These are phyloP conservation scores for Ophiosphaerella narmari DNA, from an alignment of 2,329 filamentous ascomycete species.

Conservation along the genomic window DNA sequence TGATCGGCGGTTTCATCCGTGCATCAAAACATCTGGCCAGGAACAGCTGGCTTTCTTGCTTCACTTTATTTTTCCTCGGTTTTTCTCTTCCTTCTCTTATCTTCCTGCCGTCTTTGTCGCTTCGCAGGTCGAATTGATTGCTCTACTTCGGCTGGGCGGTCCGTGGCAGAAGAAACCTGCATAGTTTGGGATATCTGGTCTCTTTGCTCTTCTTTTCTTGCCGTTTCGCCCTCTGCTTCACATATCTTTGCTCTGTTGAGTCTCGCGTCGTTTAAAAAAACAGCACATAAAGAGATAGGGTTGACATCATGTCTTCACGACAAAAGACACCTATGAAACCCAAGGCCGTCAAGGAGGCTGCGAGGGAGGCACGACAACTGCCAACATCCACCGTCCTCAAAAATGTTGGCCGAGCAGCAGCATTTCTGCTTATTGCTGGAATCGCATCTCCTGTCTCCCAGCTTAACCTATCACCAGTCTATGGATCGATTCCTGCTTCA, in stretches of 20 bases:
- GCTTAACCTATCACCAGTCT: conserved; percentile 81
- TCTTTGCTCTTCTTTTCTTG: neutral
- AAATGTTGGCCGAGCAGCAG: conserved; percentile 40
- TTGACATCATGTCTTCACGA: conserved; percentile 35
- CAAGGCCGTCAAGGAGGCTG: conserved; percentile 33
- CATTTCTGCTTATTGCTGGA: conserved; percentile 62
- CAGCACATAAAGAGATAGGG: conserved; percentile 8
- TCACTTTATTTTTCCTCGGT: conserved; percentile 12
- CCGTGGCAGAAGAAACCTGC: conserved; percentile 11
- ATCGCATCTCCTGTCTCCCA: conserved; percentile 72
- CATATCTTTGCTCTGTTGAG: neutral
- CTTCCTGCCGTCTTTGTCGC: conserved; percentile 8
- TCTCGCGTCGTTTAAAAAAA: neutral
- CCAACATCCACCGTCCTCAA: conserved; percentile 31
- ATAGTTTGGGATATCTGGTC: conserved; percentile 17
- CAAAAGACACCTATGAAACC: conserved; percentile 43
- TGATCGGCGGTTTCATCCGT: conserved; percentile 42
- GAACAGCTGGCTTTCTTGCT: conserved; percentile 40
- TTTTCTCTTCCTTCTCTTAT: conserved; percentile 8
- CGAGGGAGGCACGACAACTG: conserved; percentile 27
- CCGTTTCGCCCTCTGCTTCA: neutral
- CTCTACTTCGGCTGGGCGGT: conserved; percentile 24
- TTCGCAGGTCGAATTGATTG: conserved; percentile 27
- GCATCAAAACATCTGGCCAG: conserved; percentile 30
- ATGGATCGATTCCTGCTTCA: conserved; percentile 79